Base-by-base conservation (phyloP, 2,329 filamentous ascomycete species). In the Fusarium brachygibbosum region DNA sequence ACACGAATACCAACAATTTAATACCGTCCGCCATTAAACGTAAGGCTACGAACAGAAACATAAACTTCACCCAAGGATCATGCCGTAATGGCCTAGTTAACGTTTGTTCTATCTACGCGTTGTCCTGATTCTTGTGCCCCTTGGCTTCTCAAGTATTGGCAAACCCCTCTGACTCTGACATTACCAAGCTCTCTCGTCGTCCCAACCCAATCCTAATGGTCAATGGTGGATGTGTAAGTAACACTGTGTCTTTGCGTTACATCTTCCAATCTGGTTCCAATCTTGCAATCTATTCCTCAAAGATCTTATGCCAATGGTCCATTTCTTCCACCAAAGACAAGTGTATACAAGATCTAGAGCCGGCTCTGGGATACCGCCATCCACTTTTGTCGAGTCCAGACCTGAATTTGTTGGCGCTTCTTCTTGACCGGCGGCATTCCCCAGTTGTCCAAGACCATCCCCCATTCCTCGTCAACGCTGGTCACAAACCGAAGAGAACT, bases 401-500 rank as follows among this genome's bases (percentile, higher is more conserved):
- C 31, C 19, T 41, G 56, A 21, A 75, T 66, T 50, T 13, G 58
- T 5, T 28, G 19, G 3, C 72, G 58, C 10, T 25, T 14, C 46
- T 49, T 46, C 23, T 23, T 58, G 6, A 21, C 3, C 6, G 38
- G 48, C 7, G 62, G 62, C 41, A 53, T 16, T 5, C 58, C 72
- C 74, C 67, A 75, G 2, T 59, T 44, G 9, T 34, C 48, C 14
- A 57, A 40, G 6, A 44, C 58, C 25, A 16, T n/a, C 1, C 31
- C 31, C 69, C 66, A 73, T 4, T 41, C 57, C 3, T 77, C 69
- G 9, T 74, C 66, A 12, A 69, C 41, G 5, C 45, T 21, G 17
- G 68, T 63, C 3, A 55, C 52, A 9, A 73, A 70, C 0, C 51
- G 41, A 7, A 78, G 52, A 1, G 72, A 70, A 28, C 75, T 78